These are phyloP conservation scores for Boletus sp. DNA, from an alignment of 1,284 basidiomycete species.

Conservation along the genomic window DNA sequence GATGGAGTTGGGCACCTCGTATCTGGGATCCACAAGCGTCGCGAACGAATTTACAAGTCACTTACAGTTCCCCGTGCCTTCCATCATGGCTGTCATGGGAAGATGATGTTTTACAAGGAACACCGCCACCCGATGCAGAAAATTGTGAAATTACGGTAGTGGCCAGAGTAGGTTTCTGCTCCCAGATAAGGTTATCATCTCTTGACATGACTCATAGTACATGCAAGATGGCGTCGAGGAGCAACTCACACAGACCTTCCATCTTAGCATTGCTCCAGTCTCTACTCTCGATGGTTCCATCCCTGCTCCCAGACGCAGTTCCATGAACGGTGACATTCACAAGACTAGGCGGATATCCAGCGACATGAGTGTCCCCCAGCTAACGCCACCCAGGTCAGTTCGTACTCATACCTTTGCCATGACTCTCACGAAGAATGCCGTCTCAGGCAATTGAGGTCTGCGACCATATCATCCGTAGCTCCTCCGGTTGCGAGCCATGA, in stretches of 20 bases:
- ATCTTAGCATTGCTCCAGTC: constrained; percentile 67
- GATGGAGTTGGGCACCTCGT: constrained; percentile 89
- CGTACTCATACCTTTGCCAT: background rate
- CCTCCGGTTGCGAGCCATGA: constrained; percentile 38
- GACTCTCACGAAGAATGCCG: constrained; percentile 5
- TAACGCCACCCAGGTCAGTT: constrained; percentile 37
- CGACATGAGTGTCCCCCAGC: constrained; percentile 48
- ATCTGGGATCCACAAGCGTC: constrained; percentile 97
- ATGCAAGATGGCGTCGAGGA: constrained; percentile 70
- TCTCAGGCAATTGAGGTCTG: constrained; percentile 29
- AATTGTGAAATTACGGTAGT: constrained; percentile 68
- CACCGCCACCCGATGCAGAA: constrained; percentile 67
- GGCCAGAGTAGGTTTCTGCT: constrained; percentile 52
- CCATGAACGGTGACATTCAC: constrained; percentile 50
- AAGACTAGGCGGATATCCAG: constrained; percentile 55
- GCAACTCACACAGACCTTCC: constrained; percentile 59
- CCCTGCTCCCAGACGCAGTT: constrained; percentile 55
- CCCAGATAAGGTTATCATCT: constrained; percentile 8
- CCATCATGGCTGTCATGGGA: constrained; percentile 90
- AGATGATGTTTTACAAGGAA: constrained; percentile 70
- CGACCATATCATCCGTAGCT: constrained; percentile 18
- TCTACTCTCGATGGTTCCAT: constrained; percentile 61
- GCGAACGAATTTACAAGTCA: constrained; percentile 73
- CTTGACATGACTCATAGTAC: constrained; percentile 44
- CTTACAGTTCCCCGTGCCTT: constrained; percentile 75